These are phyloP conservation scores for Geotrichum cucujoidarum DNA, from an alignment of 1,139 yeast species.

Conservation along the genomic window DNA sequence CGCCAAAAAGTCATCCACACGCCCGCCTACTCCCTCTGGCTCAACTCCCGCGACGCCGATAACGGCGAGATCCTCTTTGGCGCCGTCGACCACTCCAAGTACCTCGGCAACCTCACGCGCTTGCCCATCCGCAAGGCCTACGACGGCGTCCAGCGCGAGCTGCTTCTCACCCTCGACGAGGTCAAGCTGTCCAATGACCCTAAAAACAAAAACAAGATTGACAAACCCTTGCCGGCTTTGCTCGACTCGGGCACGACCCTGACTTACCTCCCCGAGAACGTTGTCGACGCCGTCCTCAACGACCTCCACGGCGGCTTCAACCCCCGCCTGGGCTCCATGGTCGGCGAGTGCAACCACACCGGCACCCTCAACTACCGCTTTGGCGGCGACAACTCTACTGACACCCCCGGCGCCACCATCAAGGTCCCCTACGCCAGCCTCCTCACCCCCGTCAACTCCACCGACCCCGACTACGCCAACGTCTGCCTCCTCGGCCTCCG, in stretches of 20 bases:
- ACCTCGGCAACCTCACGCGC: conserved; percentile 39
- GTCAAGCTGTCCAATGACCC: not conserved
- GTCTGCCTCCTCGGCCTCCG: conserved; percentile 20
- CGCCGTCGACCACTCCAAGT: conserved; percentile 51
- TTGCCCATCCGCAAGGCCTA: conserved; percentile 15
- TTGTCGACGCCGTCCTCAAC: conserved; percentile 3
- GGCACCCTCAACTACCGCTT: conserved; percentile 37
- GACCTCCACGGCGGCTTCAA: conserved; percentile 3
- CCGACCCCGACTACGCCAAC: not conserved
- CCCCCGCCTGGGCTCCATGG: not conserved
- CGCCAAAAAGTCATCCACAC: conserved; percentile 43
- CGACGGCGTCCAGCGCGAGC: not conserved
- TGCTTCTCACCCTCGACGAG: conserved; percentile 2
- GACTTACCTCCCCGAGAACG: conserved; percentile 10
- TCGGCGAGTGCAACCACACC: conserved; percentile 1
- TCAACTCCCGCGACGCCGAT: conserved; percentile 37
- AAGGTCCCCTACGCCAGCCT: conserved; percentile 32
- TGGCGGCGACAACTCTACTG: conserved; percentile 39
- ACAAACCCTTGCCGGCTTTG: conserved; percentile 7
- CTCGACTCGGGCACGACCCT: conserved; percentile 15
- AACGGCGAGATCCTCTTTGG: conserved; percentile 50
- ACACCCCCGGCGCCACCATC: too few species aligned
- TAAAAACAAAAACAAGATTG: not conserved
- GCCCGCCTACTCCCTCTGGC: conserved; percentile 46
- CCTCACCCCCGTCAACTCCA: conserved; percentile 4